These are phyloP conservation scores for Wickerhamomyces bisporus DNA, from an alignment of 805 yeast genomes.

Conservation along the genomic window DNA sequence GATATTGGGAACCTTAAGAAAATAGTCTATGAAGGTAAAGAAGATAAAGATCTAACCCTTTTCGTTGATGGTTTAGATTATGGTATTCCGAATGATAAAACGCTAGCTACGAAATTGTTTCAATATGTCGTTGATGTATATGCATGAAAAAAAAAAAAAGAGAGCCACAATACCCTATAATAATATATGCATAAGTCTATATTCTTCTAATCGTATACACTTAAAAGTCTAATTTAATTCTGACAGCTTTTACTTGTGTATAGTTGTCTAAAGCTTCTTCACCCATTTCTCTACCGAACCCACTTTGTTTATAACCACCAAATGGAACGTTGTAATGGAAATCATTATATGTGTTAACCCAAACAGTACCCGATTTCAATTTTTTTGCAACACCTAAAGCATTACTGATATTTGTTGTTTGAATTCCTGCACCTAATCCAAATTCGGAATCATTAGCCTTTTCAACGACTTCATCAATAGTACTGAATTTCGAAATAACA, in stretches of 20 bases:
- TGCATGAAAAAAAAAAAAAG: not conserved
- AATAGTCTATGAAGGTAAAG: conserved; percentile 27
- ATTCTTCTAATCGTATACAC: not conserved
- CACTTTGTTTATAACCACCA: conserved; percentile 78
- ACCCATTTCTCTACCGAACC: conserved; percentile 88
- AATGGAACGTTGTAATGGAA: conserved; percentile 73
- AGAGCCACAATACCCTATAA: no score
- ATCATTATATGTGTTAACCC: conserved; percentile 79
- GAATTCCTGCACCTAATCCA: conserved; percentile 81
- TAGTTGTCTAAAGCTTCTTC: conserved; percentile 69
- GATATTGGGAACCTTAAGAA: conserved; percentile 45
- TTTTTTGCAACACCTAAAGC: conserved; percentile 59
- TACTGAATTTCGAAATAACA: conserved; percentile 60
- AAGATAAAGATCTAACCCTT: conserved; percentile 16
- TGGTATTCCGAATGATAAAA: conserved; percentile 24
- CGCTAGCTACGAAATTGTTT: conserved; percentile 20
- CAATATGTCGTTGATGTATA: conserved; percentile 19
- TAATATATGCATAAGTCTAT: no score
- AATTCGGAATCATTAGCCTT: conserved; percentile 67
- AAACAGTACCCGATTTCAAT: conserved; percentile 70
- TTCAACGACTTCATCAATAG: conserved; percentile 60
- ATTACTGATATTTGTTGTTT: conserved; percentile 56
- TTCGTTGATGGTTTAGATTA: conserved; percentile 9
- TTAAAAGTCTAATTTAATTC: conserved; percentile 37
- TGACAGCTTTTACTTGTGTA: conserved; percentile 71